A percentile compares a stretch with the other conserved stretches of the same genome.
phyloP scores from a whole-genome alignment of 2,329 filamentous ascomycete genomes.

The Berkeleyomyces rouxiae region DNA sequence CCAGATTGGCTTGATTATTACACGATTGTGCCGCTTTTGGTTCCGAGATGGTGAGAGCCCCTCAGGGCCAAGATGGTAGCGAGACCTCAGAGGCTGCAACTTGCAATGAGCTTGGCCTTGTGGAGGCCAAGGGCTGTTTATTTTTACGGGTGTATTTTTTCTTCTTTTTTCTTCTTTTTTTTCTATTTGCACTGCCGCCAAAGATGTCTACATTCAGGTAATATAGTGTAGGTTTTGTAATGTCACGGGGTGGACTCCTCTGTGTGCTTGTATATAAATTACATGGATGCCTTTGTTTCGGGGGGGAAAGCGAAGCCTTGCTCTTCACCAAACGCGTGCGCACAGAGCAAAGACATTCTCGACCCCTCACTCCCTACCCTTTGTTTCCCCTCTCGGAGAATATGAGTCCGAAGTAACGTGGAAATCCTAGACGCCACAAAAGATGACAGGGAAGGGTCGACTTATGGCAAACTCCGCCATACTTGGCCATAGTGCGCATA shows the following conservation, averaged over 20 bases:
- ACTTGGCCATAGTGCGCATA: background rate
- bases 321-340: background rate
- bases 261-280: background rate
- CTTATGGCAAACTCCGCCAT: background rate
- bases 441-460: background rate
- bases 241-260: background rate
- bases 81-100: background rate
- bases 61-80: background rate
- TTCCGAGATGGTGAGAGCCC: background rate
- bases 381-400: background rate
- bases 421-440: background rate
- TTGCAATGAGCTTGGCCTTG: background rate
- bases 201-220: background rate
- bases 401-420: slow-evolving; percentile 1
- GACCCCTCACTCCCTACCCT: background rate
- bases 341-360: background rate
- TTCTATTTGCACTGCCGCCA: background rate
- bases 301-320: background rate
- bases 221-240: background rate
- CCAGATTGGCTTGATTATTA: background rate
- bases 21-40: background rate
- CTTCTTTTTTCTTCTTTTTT: background rate
- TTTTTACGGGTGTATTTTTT: background rate
- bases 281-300: background rate
- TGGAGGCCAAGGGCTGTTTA: background rate